Evolutionary conservation across 2,329 filamentous ascomycete genomes (phyloP), one percentile per base, ranked within the genome.

Genomic region (Trichoderma koningiopsis): DNA sequence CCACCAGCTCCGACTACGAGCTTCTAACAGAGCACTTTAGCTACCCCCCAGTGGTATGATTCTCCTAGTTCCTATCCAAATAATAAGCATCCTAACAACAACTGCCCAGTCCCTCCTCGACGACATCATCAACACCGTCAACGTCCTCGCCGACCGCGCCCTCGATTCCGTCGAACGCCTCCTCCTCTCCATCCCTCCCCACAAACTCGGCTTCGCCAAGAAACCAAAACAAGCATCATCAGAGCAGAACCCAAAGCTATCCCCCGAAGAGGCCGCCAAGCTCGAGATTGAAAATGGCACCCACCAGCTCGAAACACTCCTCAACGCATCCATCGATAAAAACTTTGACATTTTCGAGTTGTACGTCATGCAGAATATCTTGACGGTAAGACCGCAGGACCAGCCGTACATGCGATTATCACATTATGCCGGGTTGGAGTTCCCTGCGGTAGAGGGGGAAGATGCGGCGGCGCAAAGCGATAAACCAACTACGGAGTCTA

Each of bases 91-190:
- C 10, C 69, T 56, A n/a, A 56, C 7, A 6, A 3, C 11, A 47
- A 27, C 13, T n/a, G 3, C 1, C 49, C 35, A 97, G 94, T 92
- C 92, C 71, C 88, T 99, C 53, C 91, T 99, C 77, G 96, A 99
- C 87, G 95, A 98, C 82, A 94, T 98, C 75, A 97, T 98, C 83
- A 97, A 98, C 84, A 92, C 91, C 68, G 89, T 97, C 80, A 99
- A 98, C 83, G 92, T 95, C 76, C 88, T 97, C 75, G 91, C 96
- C 76, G 96, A 97, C 81, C 91, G 91, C 79, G 94, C 93, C 66
- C 90, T 97, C 76, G 92, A 93, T 76, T 93, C 92, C 71, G 89
- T 98, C 73, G 96, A 98, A 80, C 88, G 89, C 68, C 92, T 93
- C 1, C 89, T 99, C 24, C 84, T 93, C 60, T 86, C 87, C 62